A percentile compares a stretch with the other conserved stretches of the same genome.
Evolutionary conservation across 2,329 filamentous ascomycete species (phyloP).

Genomic region (Fusarium udum): DNA sequence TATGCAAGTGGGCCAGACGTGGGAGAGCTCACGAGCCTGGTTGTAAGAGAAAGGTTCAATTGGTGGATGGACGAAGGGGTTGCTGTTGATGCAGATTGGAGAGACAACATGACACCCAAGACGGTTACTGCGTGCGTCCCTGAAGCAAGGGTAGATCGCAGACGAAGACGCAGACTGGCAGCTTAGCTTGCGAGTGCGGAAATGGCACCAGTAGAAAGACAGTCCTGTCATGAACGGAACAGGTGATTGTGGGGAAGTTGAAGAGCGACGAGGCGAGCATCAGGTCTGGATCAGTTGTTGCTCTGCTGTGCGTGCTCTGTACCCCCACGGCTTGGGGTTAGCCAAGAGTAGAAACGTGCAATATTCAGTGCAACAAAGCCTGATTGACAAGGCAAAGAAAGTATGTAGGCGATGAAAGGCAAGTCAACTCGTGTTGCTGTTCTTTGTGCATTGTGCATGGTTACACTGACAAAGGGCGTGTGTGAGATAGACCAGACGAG

Average conservation of each 20-base stretch:
- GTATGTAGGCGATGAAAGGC: constrained; percentile 9
- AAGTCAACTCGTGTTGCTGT: constrained; percentile 17
- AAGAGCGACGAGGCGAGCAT: constrained; percentile 18
- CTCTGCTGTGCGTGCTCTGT: background rate
- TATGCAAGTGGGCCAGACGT: constrained; percentile 22
- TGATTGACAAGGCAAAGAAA: constrained; percentile 7
- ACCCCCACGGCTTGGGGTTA: constrained; percentile 35
- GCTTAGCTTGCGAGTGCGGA: constrained; percentile 10
- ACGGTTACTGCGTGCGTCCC: constrained; percentile 20
- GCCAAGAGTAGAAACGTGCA: constrained; percentile 19
- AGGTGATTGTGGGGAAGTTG: constrained; percentile 37
- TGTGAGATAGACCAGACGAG: constrained; percentile 25
- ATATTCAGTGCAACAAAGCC: constrained; percentile 3
- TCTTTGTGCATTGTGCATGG: constrained; percentile 13
- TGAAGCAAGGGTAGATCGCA: constrained; percentile 30
- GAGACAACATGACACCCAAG: constrained; percentile 25
- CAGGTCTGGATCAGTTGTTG: constrained; percentile 8
- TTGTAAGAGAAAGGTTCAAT: constrained; percentile 19
- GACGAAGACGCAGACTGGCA: constrained; percentile 20
- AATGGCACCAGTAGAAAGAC: constrained; percentile 20
- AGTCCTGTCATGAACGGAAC: constrained; percentile 17
- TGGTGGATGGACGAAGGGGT: constrained; percentile 24
- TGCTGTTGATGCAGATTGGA: constrained; percentile 32
- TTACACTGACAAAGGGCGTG: constrained; percentile 28
- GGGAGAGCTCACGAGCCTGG: constrained; percentile 31